Base-by-base conservation (phyloP, 2,329 filamentous ascomycete species). In the Onygena corvina region DNA sequence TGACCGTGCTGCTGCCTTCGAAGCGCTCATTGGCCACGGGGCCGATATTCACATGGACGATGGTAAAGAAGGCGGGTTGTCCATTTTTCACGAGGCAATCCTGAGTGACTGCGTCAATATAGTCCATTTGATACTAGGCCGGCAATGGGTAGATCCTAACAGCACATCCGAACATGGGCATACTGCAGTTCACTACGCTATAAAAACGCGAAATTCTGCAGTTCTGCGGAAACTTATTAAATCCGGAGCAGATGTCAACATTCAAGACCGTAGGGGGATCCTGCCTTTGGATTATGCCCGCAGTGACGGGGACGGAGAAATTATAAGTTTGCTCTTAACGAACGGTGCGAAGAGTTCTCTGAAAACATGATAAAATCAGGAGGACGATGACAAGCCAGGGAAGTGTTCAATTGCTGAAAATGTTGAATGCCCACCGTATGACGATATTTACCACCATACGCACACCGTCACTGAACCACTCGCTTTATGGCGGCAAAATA, bases 171-270 rank as follows among this genome's bases (percentile, higher is more conserved):
- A 14, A 4, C 11, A 20, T 4, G 44, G 44, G 25, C 3, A 21
- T 9, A 46, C 44, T 11, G 44, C 44, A 9, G n/a, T 33, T 4
- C 44, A 46, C 23, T 18, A 29, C 29, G 44, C 44, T 21, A 27
- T 46, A 46, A 18, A 46, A n/a, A 46, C 44, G 47, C 16, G 34
- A 30, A 42, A 29, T 11, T 21, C 38, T 5, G 18, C 36, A 30
- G 30, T 47, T 5, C 5, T 36, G 16, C 29, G 48, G 23, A 36
- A 14, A 18, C 35, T 46, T 29, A 33, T 46, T 46, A n/a, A 31
- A 46, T 23, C 25, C 21, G 44, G 44, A 33, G 44, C 44, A 11
- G 18, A 33, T 33, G 16, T 46, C 2, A 2, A 31, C 5, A 27
- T 7, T 42, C 38, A 16, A 14, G 38, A 42, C 23, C 5, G 9